Conservation (phyloP, 164 flowering plant species). For the Piper longum region DNA sequence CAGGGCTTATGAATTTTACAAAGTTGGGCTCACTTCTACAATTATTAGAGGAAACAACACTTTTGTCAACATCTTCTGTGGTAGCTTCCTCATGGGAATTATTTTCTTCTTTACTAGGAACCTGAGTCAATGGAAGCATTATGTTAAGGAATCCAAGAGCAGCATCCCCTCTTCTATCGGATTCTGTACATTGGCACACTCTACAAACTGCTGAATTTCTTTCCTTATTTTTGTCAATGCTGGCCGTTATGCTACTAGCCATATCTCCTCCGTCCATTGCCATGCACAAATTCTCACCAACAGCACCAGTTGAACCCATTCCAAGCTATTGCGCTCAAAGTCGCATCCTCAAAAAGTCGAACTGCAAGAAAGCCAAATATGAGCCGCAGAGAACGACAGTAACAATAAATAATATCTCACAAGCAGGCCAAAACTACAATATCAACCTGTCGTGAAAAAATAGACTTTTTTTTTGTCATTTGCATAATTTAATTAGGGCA, state of each 20-base stretch:
- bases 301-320: slow-evolving; percentile 16
- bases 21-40: slow-evolving; percentile 23
- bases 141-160: slow-evolving; percentile 69
- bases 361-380: too few relatives aligned
- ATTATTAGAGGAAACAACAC: slow-evolving; percentile 5
- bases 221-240: slow-evolving; percentile 38
- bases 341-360: too few relatives aligned
- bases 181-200: slow-evolving; percentile 85
- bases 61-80: slow-evolving; percentile 9
- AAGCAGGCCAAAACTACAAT: too few relatives aligned
- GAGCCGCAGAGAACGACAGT: too few relatives aligned
- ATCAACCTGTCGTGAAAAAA: too few relatives aligned
- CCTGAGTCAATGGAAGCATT: slow-evolving; percentile 24
- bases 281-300: slow-evolving; percentile 13
- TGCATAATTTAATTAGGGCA: too few relatives aligned
- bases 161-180: slow-evolving; percentile 73
- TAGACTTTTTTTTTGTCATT: too few relatives aligned
- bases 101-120: slow-evolving; percentile 8
- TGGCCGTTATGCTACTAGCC: slow-evolving; percentile 14
- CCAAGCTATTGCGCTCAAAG: not conserved
- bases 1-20: slow-evolving; percentile 61
- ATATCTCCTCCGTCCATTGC: slow-evolving; percentile 15
- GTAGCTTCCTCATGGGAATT: slow-evolving; percentile 16
- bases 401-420: too few relatives aligned
- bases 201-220: slow-evolving; percentile 48